Evolutionary conservation across 805 yeast genomes (phyloP).

Genomic region (Ogataea kodamae): DNA sequence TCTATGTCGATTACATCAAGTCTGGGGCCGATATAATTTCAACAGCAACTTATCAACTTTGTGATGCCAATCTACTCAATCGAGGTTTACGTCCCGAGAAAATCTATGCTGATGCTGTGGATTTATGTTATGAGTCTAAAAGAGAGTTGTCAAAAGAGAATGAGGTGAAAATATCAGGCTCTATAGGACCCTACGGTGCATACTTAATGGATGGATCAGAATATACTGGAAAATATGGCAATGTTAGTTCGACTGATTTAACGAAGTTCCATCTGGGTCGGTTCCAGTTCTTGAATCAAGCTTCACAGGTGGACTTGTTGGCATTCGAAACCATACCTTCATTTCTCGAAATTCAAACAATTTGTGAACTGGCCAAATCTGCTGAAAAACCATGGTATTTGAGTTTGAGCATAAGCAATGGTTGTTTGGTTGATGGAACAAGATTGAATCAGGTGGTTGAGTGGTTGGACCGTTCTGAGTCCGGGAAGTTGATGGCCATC

Average conservation of each 20-base stretch:
- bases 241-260: constrained; percentile 37
- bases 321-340: constrained; percentile 75
- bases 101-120: constrained; percentile 25
- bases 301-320: constrained; percentile 49
- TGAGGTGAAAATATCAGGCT: constrained; percentile 45
- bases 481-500: constrained; percentile 37
- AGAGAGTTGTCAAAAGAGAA: constrained; percentile 13
- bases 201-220: constrained; percentile 65
- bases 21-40: constrained; percentile 55
- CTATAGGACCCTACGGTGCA: constrained; percentile 79
- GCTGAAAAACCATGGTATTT: constrained; percentile 22
- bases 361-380: constrained; percentile 28
- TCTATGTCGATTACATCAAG: constrained; percentile 49
- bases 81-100: constrained; percentile 19
- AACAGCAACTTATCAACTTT: constrained; percentile 61
- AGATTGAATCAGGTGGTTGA: constrained; percentile 33
- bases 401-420: constrained; percentile 39
- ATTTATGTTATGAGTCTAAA: constrained; percentile 23
- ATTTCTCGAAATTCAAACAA: constrained; percentile 49
- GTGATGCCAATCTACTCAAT: constrained; percentile 39
- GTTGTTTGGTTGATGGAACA: constrained; percentile 50
- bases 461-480: constrained; percentile 21
- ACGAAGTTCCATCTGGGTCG: constrained; percentile 49
- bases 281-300: constrained; percentile 36
- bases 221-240: constrained; percentile 64